Conservation (phyloP, 768 basidiomycete genomes). For the Amanita jacksonii region DNA sequence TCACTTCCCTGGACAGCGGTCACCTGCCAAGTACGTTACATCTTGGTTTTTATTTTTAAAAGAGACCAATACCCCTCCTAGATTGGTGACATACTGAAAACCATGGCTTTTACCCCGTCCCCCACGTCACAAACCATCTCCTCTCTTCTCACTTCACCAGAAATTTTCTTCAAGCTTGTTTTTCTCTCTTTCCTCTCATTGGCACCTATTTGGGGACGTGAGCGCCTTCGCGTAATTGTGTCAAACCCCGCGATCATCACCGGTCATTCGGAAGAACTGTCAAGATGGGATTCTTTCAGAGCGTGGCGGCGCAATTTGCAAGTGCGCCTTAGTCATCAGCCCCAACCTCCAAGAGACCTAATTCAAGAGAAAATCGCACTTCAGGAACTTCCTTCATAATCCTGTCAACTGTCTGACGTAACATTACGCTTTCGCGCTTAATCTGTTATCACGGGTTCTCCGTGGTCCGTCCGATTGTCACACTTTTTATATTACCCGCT, state of each 20-base stretch:
- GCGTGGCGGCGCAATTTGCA: slow-evolving; percentile 54
- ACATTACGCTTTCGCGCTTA: too few species aligned
- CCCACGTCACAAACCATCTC: slow-evolving; percentile 73
- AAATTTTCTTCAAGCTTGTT: slow-evolving; percentile 75
- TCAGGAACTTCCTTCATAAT: slow-evolving; percentile 30
- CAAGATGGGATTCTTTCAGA: slow-evolving; percentile 55
- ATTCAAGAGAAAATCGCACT: slow-evolving; percentile 47
- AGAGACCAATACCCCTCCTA: slow-evolving; percentile 24
- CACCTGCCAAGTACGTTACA: slow-evolving; percentile 63
- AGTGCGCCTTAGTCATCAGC: slow-evolving; percentile 37
- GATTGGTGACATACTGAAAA: slow-evolving; percentile 85
- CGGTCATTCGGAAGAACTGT: slow-evolving; percentile 14
- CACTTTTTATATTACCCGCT: too few species aligned
- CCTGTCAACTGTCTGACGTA: too few species aligned
- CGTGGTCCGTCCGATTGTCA: too few species aligned
- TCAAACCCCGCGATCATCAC: slow-evolving; percentile 18
- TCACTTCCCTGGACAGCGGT: slow-evolving; percentile 86
- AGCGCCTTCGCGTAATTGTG: slow-evolving; percentile 52
- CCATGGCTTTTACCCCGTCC: slow-evolving; percentile 63
- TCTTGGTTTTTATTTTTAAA: neutral
- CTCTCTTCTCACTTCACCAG: slow-evolving; percentile 74
- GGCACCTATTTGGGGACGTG: slow-evolving; percentile 76
- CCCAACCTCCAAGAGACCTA: slow-evolving; percentile 37
- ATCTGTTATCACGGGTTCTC: too few species aligned
- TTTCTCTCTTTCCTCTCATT: slow-evolving; percentile 78